phyloP scores from a whole-genome alignment of 2,329 filamentous ascomycete genomes.

The Pseudogymnoascus sp. region DNA sequence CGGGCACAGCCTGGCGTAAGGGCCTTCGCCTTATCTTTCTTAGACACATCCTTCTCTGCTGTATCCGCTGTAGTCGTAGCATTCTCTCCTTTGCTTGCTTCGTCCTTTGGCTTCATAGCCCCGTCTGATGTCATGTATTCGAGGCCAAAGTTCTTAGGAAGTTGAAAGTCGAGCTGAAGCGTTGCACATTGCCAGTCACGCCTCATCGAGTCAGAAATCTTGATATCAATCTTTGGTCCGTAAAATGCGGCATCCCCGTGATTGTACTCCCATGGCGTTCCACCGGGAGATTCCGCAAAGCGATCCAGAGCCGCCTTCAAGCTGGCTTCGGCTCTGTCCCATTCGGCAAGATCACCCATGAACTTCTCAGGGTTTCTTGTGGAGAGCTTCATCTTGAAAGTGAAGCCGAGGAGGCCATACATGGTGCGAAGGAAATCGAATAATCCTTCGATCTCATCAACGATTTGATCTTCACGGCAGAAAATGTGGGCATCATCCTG shows the following conservation, averaged over 20 bases:
- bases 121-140: slow-evolving; percentile 72
- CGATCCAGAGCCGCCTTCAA: slow-evolving; percentile 70
- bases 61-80: neutral
- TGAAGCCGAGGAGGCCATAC: slow-evolving; percentile 76
- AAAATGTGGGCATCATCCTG: slow-evolving; percentile 97
- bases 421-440: slow-evolving; percentile 82
- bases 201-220: slow-evolving; percentile 77
- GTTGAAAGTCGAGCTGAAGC: slow-evolving; percentile 88
- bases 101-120: slow-evolving; percentile 34
- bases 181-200: slow-evolving; percentile 86
- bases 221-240: slow-evolving; percentile 97
- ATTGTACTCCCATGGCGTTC: slow-evolving; percentile 78
- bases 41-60: slow-evolving; percentile 25
- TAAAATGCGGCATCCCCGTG: slow-evolving; percentile 97
- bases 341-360: slow-evolving; percentile 77
- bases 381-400: slow-evolving; percentile 90
- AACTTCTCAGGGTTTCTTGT: slow-evolving; percentile 80
- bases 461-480: slow-evolving; percentile 71
- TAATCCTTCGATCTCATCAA: slow-evolving; percentile 65
- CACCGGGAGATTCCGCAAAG: slow-evolving; percentile 51
- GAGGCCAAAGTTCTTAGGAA: slow-evolving; percentile 76
- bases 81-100: slow-evolving; percentile 16
- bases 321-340: slow-evolving; percentile 79
- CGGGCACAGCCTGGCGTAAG: slow-evolving; percentile 63
- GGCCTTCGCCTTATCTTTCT: slow-evolving; percentile 36